Evolutionary conservation across 106 monocot species (phyloP).

Genomic region (Chionographis japonica): DNA sequence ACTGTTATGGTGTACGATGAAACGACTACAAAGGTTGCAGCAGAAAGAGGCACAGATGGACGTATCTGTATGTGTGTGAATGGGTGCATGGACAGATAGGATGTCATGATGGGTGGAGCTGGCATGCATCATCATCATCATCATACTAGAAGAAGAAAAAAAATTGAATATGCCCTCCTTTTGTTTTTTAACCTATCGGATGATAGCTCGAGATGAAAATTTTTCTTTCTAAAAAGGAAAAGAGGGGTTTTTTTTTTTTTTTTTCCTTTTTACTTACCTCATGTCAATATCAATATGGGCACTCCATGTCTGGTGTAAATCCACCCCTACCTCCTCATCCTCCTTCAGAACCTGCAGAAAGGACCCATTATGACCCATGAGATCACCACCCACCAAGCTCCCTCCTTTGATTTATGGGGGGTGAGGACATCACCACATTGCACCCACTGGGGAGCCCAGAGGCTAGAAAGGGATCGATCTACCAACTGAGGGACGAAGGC

Average conservation of each 20-base stretch:
- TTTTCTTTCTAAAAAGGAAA: not conserved
- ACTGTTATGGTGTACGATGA: not conserved
- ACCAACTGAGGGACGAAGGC: not conserved
- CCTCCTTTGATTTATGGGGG: not conserved
- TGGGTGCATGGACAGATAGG: constrained; percentile 9
- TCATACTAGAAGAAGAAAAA: constrained; percentile 4
- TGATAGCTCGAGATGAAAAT: not conserved
- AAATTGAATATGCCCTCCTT: constrained; percentile 3
- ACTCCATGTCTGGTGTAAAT: constrained; percentile 9
- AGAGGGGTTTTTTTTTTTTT: not conserved
- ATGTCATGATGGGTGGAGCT: constrained; percentile 14
- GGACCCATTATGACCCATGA: not conserved
- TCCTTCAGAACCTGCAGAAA: not conserved
- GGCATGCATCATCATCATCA: constrained; percentile 2
- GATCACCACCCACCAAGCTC: not conserved
- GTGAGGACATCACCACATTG: constrained; percentile 3
- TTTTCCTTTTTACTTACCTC: constrained; percentile 18
- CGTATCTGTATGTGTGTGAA: constrained; percentile 3
- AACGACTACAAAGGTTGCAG: not conserved
- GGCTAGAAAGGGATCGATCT: not conserved
- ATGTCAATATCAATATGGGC: constrained; percentile 12
- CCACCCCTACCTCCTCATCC: constrained; percentile 12
- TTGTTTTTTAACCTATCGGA: not conserved
- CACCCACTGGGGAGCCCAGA: constrained; percentile 3
- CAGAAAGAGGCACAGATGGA: not conserved